These are phyloP conservation scores for Globisporangium cederbergense DNA, from an alignment of 352 stramenopile species.

Conservation along the genomic window DNA sequence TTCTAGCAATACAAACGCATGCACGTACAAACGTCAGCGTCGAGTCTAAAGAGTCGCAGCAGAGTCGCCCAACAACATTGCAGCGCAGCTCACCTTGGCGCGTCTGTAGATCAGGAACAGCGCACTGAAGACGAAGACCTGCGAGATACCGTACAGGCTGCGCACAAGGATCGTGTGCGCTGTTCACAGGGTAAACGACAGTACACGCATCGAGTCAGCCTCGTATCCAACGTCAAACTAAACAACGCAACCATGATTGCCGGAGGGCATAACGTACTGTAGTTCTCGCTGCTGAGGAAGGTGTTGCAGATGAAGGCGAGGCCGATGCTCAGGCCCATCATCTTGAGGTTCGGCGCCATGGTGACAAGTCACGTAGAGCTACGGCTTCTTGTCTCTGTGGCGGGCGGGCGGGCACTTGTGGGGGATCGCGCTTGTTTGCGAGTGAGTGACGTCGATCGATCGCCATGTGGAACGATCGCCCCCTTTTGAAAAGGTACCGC, in stretches of 20 bases:
- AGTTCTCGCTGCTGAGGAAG: conserved; percentile 61
- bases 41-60: not conserved
- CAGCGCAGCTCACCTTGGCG: conserved; percentile 30
- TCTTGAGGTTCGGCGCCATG: conserved; percentile 78
- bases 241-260: no score
- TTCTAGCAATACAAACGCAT: conserved; percentile 27
- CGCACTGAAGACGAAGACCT: conserved; percentile 61
- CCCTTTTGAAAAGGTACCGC: conserved; percentile 1
- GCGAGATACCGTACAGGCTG: conserved; percentile 54
- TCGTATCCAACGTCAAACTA: not conserved
- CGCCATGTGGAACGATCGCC: not conserved
- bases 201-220: not conserved
- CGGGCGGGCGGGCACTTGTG: not conserved
- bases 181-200: conserved; percentile 29
- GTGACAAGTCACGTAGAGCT: not conserved
- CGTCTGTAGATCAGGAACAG: conserved; percentile 63
- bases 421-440: not conserved
- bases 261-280: conserved; percentile 28
- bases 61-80: not conserved
- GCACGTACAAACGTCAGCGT: no score
- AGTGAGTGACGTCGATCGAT: conserved; percentile 5
- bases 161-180: conserved; percentile 56
- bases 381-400: not conserved
- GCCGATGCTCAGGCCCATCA: conserved; percentile 71
- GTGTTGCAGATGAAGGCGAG: conserved; percentile 62